Conservation (phyloP, 805 yeast genomes). For the Metschnikowia lochheadii region DNA sequence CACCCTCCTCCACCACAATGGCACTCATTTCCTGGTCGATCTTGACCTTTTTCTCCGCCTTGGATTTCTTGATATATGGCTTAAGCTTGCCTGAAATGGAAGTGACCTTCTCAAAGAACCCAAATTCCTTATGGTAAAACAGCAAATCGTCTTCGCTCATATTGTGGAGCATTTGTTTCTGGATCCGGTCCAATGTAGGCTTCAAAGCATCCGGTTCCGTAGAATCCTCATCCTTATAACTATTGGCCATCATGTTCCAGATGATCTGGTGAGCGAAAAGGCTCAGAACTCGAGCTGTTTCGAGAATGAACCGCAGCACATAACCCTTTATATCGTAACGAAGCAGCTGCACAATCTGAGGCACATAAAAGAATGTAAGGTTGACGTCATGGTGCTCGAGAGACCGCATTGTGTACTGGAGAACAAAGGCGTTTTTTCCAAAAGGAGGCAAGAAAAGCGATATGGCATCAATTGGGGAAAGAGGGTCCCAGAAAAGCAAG, state of each 20-base stretch:
- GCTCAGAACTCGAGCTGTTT: constrained; percentile 86
- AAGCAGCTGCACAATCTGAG: constrained; percentile 92
- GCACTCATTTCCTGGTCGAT: constrained; percentile 93
- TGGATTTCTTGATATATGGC: constrained; percentile 89
- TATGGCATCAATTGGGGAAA: constrained; percentile 81
- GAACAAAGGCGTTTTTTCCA: constrained; percentile 57
- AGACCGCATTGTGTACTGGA: constrained; percentile 89
- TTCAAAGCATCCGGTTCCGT: constrained; percentile 74
- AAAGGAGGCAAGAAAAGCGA: constrained; percentile 75
- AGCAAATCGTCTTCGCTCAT: constrained; percentile 58
- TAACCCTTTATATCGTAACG: constrained; percentile 81
- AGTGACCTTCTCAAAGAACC: constrained; percentile 87
- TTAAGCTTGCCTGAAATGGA: constrained; percentile 90
- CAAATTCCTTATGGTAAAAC: constrained; percentile 80
- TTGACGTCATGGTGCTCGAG: constrained; percentile 84
- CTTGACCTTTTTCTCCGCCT: constrained; percentile 93
- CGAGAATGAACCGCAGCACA: constrained; percentile 82
- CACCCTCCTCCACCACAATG: constrained; percentile 72
- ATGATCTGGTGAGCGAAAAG: constrained; percentile 95
- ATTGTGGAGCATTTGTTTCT: constrained; percentile 55
- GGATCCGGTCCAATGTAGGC: constrained; percentile 75
- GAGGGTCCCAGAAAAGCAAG: constrained; percentile 66
- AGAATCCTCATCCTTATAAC: constrained; percentile 86
- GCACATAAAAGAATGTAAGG: constrained; percentile 91
- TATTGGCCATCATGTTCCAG: constrained; percentile 96